Base-by-base conservation (phyloP, 1,139 yeast genomes). In the Geotrichum australiense region DNA sequence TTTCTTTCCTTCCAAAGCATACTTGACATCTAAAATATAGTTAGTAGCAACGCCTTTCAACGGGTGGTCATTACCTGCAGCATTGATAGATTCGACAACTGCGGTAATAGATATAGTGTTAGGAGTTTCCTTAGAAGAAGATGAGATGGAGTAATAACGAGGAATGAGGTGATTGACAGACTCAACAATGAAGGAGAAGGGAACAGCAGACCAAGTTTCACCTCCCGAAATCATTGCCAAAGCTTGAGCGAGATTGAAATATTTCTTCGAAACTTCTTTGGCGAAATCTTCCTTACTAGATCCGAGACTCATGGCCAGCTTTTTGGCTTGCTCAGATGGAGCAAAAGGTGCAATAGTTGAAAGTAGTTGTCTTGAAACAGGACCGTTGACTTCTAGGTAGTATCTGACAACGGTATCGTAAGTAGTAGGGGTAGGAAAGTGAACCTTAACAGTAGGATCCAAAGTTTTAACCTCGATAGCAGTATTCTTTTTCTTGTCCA, bases 61-160 rank as follows among this genome's bases (percentile, higher is more conserved):
- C 25, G 64, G 69, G 46, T 67, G 74, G 48, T 70, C 72, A 34
- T 62, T 51, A 20, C 58, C 61, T 7, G 50, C 50, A 21, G 65
- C 62, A 41, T 63, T 56, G 57, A 79, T 77, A 34, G 79, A 74
- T 66, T 91, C 98, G 42, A 93, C 97, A 42, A 89, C 94, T 2
- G 96, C 96, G 21, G 98, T 91, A 47, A 89, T 72, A 30, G 65
- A 52, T 48, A 91, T 73, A 14, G 73, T 70, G 44, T 78, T 73
- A 62, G 87, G 86, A 57, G 85, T 93, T 45, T 78, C 73, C 47
- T 78, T 64, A 2, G 94, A 80, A 8, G 96, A 86, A 1, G 97
- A 89, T 3, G 97, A 89, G 53, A 91, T 91, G 18, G 98, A 91
- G 64, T 91, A 91, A 66, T 87, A 91, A 64, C 98, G 89, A 35